phyloP scores from a whole-genome alignment of 2,329 filamentous ascomycete species.

The Karstenula rhodostoma region DNA sequence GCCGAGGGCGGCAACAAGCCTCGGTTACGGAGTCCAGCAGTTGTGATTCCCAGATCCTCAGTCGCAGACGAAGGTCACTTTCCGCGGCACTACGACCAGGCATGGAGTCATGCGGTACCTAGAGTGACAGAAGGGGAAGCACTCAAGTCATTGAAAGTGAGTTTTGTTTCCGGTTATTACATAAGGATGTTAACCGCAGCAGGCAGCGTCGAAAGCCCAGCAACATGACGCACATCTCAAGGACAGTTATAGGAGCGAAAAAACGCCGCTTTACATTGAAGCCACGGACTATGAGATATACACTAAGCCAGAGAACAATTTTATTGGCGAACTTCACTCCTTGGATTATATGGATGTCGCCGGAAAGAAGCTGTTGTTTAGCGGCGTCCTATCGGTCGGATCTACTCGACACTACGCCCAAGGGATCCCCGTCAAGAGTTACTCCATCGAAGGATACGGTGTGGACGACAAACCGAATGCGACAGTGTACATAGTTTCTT shows the following conservation, averaged over 20 bases:
- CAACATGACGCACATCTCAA: background rate
- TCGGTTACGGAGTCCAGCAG: conserved; percentile 4
- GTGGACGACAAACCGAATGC: conserved; percentile 56
- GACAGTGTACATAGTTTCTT: conserved; percentile 71
- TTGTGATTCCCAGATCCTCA: conserved; percentile 8
- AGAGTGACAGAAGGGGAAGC: conserved; percentile 20
- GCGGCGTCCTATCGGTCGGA: conserved; percentile 56
- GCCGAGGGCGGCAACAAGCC: background rate
- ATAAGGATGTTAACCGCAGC: background rate
- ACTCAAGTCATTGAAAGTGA: conserved; percentile 20
- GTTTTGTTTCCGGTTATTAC: background rate
- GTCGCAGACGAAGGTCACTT: conserved; percentile 17
- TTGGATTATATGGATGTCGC: conserved; percentile 31
- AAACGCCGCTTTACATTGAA: conserved; percentile 25
- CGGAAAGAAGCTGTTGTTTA: conserved; percentile 31
- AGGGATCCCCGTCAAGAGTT: conserved; percentile 62
- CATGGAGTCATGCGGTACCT: conserved; percentile 20
- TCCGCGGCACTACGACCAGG: conserved; percentile 22
- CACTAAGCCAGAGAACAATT: conserved; percentile 10
- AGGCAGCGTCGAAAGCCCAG: conserved; percentile 19
- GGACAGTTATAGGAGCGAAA: conserved; percentile 13
- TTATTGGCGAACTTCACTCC: conserved; percentile 25
- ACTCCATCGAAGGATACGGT: conserved; percentile 74
- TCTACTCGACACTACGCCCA: conserved; percentile 60
- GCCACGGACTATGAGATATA: conserved; percentile 39